Evolutionary conservation across 306 rosid genomes (phyloP).

Genomic region (Pyrus pyrifolia): DNA sequence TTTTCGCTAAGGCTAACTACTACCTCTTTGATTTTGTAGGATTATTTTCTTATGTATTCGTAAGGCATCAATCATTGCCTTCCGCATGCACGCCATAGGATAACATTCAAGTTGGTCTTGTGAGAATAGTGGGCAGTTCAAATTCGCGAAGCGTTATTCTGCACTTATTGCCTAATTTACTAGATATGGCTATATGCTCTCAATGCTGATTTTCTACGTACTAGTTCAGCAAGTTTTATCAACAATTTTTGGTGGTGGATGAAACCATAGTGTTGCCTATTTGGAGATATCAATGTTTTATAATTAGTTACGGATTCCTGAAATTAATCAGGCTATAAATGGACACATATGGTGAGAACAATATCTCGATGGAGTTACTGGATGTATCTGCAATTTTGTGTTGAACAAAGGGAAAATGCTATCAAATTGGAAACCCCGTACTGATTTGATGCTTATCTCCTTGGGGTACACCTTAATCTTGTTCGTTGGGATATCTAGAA

Average conservation of each 20-base stretch:
- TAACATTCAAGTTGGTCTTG: conserved; percentile 1
- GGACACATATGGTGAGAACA: conserved; percentile 12
- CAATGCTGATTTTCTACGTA: neutral
- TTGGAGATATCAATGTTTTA: neutral
- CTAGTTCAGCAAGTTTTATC: neutral
- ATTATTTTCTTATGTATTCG: neutral
- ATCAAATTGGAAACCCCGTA: conserved; percentile 26
- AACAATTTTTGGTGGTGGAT: neutral
- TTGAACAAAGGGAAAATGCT: conserved; percentile 42
- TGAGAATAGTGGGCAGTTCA: conserved; percentile 4
- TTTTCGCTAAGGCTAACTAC: neutral
- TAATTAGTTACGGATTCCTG: neutral
- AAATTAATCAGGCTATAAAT: conserved; percentile 19
- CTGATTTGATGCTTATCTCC: conserved; percentile 27
- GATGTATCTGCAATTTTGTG: conserved; percentile 20
- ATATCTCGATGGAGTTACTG: conserved; percentile 26
- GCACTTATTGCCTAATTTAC: conserved; percentile 23
- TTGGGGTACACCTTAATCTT: conserved; percentile 17
- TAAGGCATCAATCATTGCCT: neutral
- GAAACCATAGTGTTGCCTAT: neutral
- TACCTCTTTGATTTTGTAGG: conserved; percentile 7
- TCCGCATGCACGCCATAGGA: neutral
- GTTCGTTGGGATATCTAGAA: conserved; percentile 17
- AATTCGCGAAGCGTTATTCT: neutral
- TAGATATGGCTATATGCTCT: conserved; percentile 12